A percentile compares a stretch with the other conserved stretches of the same genome.
These are phyloP conservation scores for Annulohypoxylon moriforme DNA, from an alignment of 495 filamentous ascomycete species.

Conservation along the genomic window DNA sequence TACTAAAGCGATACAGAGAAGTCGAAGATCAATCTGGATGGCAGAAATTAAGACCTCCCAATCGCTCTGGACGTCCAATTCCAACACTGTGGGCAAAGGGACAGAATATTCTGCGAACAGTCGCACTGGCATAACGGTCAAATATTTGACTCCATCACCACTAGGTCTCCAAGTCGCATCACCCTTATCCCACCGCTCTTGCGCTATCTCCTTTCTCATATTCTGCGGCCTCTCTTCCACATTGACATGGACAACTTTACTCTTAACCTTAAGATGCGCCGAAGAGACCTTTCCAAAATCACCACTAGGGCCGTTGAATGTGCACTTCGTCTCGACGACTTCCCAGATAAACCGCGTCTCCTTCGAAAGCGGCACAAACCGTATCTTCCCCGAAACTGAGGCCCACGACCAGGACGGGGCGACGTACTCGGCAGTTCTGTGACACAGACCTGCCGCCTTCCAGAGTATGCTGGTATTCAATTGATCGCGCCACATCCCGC, in stretches of 20 bases:
- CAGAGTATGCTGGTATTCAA: slow-evolving; percentile 26
- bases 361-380: slow-evolving; percentile 14
- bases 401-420: slow-evolving; percentile 40
- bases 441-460: slow-evolving; percentile 7
- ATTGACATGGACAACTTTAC: neutral
- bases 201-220: slow-evolving; percentile 9
- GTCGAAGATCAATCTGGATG: neutral
- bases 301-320: neutral
- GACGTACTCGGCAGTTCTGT: slow-evolving; percentile 7
- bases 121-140: slow-evolving; percentile 5
- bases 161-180: neutral
- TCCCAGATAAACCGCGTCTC: slow-evolving; percentile 11
- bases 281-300: neutral
- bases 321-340: neutral
- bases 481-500: slow-evolving; percentile 18
- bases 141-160: neutral
- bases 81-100: slow-evolving; percentile 4
- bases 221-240: slow-evolving; percentile 17
- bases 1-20: slow-evolving; percentile 9
- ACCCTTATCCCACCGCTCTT: neutral
- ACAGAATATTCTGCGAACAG: neutral
- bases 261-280: slow-evolving; percentile 7
- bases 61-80: slow-evolving; percentile 19
- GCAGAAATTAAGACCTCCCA: slow-evolving; percentile 2
- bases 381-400: slow-evolving; percentile 23